These are phyloP conservation scores for Cladorrhinum sp. DNA, from an alignment of 2,329 filamentous ascomycete genomes.

Conservation along the genomic window DNA sequence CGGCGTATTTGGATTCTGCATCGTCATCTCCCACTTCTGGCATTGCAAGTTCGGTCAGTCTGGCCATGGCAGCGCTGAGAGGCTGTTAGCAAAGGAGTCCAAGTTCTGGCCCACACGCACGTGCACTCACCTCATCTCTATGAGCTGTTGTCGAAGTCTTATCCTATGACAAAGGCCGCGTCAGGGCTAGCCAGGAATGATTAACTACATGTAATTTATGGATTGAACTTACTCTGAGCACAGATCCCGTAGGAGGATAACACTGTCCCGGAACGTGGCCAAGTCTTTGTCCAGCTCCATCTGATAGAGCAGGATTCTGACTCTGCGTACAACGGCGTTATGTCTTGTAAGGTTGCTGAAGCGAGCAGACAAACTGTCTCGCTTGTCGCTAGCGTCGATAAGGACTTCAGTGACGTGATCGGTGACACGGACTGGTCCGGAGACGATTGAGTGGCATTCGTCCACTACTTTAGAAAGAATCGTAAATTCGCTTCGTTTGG, in stretches of 20 bases:
- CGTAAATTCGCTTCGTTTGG: neutral
- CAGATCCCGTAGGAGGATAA: neutral
- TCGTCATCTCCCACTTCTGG: neutral
- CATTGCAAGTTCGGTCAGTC: neutral
- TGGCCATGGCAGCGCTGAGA: neutral
- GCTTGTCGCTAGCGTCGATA: neutral
- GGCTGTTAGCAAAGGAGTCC: neutral
- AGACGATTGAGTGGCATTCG: neutral
- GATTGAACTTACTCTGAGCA: neutral
- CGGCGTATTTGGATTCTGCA: neutral
- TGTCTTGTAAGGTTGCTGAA: neutral
- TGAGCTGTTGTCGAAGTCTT: neutral
- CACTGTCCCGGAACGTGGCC: neutral
- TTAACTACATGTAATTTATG: too few species aligned
- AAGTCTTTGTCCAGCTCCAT: neutral
- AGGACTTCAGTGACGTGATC: neutral
- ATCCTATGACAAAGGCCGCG: too few species aligned
- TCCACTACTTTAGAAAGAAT: neutral
- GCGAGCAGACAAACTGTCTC: neutral
- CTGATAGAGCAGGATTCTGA: neutral
- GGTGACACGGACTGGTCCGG: neutral
- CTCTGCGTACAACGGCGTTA: neutral
- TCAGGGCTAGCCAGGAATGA: too few species aligned
- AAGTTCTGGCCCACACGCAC: neutral
- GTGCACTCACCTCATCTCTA: neutral